Evolutionary conservation across 2,329 filamentous ascomycete species (phyloP).

Genomic region (Didymella pomorum): DNA sequence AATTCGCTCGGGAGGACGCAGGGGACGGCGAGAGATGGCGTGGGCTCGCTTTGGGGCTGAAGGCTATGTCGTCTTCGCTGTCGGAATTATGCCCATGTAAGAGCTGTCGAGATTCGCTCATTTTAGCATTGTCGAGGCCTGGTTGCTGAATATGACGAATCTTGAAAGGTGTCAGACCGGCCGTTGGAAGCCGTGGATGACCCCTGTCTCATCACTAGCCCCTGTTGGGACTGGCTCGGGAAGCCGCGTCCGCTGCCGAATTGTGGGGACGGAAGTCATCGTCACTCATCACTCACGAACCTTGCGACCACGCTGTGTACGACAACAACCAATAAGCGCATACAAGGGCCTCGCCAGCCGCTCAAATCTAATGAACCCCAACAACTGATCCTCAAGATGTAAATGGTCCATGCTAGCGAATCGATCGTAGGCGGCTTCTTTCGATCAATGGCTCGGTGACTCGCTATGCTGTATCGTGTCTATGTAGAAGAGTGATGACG

Average conservation of each 20-base stretch:
- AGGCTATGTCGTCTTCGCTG: constrained; percentile 41
- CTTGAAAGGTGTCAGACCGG: constrained; percentile 21
- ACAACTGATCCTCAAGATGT: too few species aligned
- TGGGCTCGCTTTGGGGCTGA: constrained; percentile 25
- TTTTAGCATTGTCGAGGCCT: constrained; percentile 45
- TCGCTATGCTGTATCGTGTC: too few species aligned
- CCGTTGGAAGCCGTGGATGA: constrained; percentile 14
- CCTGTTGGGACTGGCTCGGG: neutral
- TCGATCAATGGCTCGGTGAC: too few species aligned
- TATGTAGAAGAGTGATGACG: too few species aligned
- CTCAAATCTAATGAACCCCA: too few species aligned
- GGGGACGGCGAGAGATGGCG: constrained; percentile 40
- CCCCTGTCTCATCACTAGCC: constrained; percentile 12
- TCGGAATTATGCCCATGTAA: constrained; percentile 46
- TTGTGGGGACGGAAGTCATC: too few species aligned
- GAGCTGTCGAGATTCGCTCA: constrained; percentile 52
- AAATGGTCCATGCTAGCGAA: too few species aligned
- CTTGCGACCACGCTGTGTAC: too few species aligned
- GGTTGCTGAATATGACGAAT: constrained; percentile 7
- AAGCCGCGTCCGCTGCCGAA: constrained; percentile 4
- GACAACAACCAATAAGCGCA: too few species aligned
- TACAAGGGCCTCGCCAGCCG: too few species aligned
- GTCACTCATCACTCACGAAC: too few species aligned
- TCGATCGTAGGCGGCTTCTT: too few species aligned
- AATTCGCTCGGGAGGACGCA: constrained; percentile 38